Conservation (phyloP, 2,329 filamentous ascomycete genomes). For the Nothopassalora personata region DNA sequence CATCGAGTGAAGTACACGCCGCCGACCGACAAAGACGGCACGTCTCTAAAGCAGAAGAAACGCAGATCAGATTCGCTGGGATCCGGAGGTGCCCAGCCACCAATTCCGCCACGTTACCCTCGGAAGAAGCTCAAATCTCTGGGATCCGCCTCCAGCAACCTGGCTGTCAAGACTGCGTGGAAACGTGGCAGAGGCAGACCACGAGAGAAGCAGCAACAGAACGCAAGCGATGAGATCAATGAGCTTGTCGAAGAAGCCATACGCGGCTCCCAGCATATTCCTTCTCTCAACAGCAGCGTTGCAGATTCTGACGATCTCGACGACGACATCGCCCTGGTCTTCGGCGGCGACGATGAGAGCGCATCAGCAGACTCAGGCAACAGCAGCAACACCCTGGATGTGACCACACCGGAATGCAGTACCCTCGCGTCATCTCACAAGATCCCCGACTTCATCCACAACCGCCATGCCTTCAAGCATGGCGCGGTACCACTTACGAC, state of each 20-base stretch:
- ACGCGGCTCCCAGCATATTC: not conserved
- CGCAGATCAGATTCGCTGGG: not conserved
- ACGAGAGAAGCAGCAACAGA: not conserved
- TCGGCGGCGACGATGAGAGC: not conserved
- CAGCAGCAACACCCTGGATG: not conserved
- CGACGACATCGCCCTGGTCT: not conserved
- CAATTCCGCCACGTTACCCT: not conserved
- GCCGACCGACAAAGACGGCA: not conserved
- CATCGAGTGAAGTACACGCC: constrained; percentile 8
- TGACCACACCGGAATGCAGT: not conserved
- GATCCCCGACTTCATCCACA: constrained; percentile 10
- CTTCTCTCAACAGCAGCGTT: not conserved
- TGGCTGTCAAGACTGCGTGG: not conserved
- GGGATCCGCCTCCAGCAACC: not conserved
- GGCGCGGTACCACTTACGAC: not conserved
- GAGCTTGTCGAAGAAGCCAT: constrained; percentile 8
- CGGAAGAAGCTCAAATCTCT: constrained; percentile 15
- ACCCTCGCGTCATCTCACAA: not conserved
- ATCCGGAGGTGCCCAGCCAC: not conserved
- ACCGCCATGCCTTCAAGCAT: constrained; percentile 4
- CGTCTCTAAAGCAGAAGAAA: constrained; percentile 3
- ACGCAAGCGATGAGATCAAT: constrained; percentile 1
- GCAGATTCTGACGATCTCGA: not conserved
- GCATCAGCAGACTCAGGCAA: not conserved
- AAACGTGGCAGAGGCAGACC: not conserved